A percentile compares a stretch with the other conserved stretches of the same genome.
Conservation (phyloP, 176 grass and related monocot genomes). For the Eragrostis nindensis region DNA sequence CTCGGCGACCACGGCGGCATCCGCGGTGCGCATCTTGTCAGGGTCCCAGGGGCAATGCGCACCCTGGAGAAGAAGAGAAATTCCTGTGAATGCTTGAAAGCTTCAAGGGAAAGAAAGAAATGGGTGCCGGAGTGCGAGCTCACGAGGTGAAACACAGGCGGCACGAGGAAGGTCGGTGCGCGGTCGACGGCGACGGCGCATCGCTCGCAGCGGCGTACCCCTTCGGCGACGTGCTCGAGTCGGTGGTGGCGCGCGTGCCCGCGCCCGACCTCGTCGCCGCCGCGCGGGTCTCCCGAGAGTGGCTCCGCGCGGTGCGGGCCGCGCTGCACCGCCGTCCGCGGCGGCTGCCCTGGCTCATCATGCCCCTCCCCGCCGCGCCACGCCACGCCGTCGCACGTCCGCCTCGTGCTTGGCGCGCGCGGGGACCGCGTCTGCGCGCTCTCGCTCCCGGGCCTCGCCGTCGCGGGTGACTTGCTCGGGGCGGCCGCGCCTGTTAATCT, state of each 20-base stretch:
- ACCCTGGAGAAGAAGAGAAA: background rate
- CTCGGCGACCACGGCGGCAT: too few species aligned
- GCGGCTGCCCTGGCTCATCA: conserved; percentile 67
- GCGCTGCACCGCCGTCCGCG: conserved; percentile 55
- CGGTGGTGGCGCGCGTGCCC: conserved; percentile 59
- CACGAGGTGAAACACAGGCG: conserved; percentile 16
- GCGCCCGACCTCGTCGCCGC: conserved; percentile 63
- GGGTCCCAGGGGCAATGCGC: too few species aligned
- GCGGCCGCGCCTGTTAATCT: conserved; percentile 31
- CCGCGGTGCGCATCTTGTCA: too few species aligned
- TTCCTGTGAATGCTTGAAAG: background rate
- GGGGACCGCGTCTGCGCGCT: conserved; percentile 54
- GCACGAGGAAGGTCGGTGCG: background rate
- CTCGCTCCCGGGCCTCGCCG: conserved; percentile 46
- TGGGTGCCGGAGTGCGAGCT: conserved; percentile 25
- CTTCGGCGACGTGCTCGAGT: conserved; percentile 81
- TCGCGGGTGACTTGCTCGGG: conserved; percentile 61
- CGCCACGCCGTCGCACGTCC: conserved; percentile 40
- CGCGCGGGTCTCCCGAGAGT: conserved; percentile 68
- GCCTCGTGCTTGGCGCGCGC: conserved; percentile 37
- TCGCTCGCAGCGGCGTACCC: conserved; percentile 45
- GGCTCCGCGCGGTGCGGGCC: conserved; percentile 69
- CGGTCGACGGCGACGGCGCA: background rate
- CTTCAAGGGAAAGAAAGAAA: background rate
- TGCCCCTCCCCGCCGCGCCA: conserved; percentile 52